Conservation (phyloP, 129 eudicot genomes). For the Pittosporum tobira region DNA sequence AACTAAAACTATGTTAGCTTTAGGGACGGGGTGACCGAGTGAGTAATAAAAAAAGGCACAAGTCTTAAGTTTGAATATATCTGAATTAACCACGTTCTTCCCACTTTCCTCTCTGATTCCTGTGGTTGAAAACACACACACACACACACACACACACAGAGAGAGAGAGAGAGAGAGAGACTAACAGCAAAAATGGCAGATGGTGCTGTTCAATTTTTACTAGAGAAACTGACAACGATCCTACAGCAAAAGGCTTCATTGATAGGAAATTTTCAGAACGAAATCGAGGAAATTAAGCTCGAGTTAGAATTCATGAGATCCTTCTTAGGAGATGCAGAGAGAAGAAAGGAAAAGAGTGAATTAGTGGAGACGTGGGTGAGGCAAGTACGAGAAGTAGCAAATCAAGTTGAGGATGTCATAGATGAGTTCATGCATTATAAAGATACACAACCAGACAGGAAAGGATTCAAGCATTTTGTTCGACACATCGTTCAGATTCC, state of each 20-base stretch:
- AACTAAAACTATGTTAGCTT: too few species aligned
- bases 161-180: background rate
- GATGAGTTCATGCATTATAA: conserved; percentile 40
- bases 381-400: conserved; percentile 44
- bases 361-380: conserved; percentile 41
- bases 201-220: conserved; percentile 44
- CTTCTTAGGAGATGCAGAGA: conserved; percentile 40
- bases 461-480: conserved; percentile 29
- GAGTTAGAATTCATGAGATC: conserved; percentile 48
- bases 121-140: background rate
- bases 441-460: conserved; percentile 22
- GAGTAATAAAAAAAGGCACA: too few species aligned
- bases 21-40: too few species aligned
- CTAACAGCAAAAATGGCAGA: conserved; percentile 30
- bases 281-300: conserved; percentile 32
- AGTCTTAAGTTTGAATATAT: too few species aligned
- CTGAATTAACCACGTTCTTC: background rate
- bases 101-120: conserved; percentile 1
- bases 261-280: conserved; percentile 31
- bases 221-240: conserved; percentile 37
- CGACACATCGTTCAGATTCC: conserved; percentile 28
- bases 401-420: conserved; percentile 35
- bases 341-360: conserved; percentile 25
- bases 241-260: conserved; percentile 35
- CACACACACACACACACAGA: background rate